Base-by-base conservation (phyloP, 2,329 filamentous ascomycete species). In the Penicillium nordicum region DNA sequence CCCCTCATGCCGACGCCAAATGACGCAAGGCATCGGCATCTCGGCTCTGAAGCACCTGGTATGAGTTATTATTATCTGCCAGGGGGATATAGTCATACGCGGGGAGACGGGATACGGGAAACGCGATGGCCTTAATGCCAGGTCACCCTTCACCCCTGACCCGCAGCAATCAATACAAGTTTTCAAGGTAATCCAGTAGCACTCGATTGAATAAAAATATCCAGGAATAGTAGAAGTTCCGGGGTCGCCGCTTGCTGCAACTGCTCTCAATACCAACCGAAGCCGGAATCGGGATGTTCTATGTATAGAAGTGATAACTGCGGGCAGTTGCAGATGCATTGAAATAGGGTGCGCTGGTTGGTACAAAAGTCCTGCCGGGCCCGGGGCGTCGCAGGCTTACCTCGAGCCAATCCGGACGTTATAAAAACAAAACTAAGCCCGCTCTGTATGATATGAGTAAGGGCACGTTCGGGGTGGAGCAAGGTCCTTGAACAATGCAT, bases 1-100 rank as follows among this genome's bases (percentile, higher is more conserved):
- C 51, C 51, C 52, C 52, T 54, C 52, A 43, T 44, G 12, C n/a
- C n/a, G 14, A 50, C 6, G 9, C 30, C 14, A 18, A 50, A 42
- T 11, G 21, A 53, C 6, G 52, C 25, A 50, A 54, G 37, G 45
- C 4, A 36, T 5, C 16, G 36, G 29, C 27, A 7, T 1, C 29
- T 38, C 29, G 18, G 38, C 18, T 32, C n/a, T 8, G 2, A 5
- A 27, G 8, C 0, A 16, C 18, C 11, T 18, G 38, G 9, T 29
- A 18, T 34, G n/a, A 45, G 21, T 42, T 29, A 55, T 30, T 36
- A 37, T 32, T 2, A n/a, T 25, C 2, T 30, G 18, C 14, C 25
- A 41, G 18, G 12, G 5, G 5, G 32, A 14, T 14, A 25, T n/a
- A 21, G 18, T 11, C 18, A 21, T 8, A 11, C 43, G 46, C 18